phyloP scores from a whole-genome alignment of 768 basidiomycete species.

The Auricularia sp. region DNA sequence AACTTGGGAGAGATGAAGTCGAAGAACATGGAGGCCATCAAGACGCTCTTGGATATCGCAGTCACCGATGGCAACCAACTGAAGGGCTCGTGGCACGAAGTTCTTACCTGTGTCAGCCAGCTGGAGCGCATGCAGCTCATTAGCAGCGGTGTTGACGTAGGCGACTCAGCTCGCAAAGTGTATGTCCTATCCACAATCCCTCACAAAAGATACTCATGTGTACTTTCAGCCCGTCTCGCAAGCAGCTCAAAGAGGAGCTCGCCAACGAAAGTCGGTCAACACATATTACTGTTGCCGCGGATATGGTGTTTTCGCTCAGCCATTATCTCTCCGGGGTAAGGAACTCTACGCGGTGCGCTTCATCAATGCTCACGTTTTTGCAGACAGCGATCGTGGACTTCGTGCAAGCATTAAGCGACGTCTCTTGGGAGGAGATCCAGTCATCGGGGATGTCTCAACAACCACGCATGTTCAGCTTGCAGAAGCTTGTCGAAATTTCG shows the following conservation, averaged over 20 bases:
- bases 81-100: conserved; percentile 93
- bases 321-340: conserved; percentile 89
- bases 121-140: conserved; percentile 98
- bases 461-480: conserved; percentile 90
- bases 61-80: conserved; percentile 94
- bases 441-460: conserved; percentile 90
- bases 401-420: conserved; percentile 88
- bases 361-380: conserved; percentile 5
- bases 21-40: conserved; percentile 99
- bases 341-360: conserved; percentile 10
- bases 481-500: conserved; percentile 96
- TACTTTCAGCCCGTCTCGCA: conserved; percentile 25
- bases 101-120: conserved; percentile 94
- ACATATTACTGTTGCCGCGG: conserved; percentile 95
- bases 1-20: conserved; percentile 98
- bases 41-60: conserved; percentile 85
- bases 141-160: conserved; percentile 76
- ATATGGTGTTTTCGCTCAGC: conserved; percentile 97
- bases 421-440: conserved; percentile 99
- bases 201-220: background rate
- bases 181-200: conserved; percentile 25
- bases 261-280: conserved; percentile 95
- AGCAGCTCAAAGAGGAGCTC: conserved; percentile 80
- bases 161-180: conserved; percentile 74
- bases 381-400: conserved; percentile 97